Percentiles rank a stretch among this genome's conserved stretches.
These are phyloP conservation scores for Termitomyces sp. DNA, from an alignment of 768 basidiomycete genomes.

Conservation along the genomic window DNA sequence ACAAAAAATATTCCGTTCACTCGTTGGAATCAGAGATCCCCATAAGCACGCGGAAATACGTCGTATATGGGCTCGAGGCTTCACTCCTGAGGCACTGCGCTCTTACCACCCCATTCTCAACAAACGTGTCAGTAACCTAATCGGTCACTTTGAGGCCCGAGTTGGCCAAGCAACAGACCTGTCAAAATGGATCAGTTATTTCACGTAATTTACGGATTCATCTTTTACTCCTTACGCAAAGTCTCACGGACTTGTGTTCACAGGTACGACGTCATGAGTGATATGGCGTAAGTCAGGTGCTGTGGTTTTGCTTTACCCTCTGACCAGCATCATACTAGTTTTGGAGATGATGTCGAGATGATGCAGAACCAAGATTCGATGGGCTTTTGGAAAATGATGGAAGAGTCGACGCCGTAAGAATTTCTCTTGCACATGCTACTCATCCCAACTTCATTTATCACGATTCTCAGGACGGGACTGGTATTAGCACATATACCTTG, in stretches of 20 bases:
- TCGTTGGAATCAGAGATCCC: slow-evolving; percentile 32
- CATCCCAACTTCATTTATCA: not conserved
- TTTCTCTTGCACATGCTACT: not conserved
- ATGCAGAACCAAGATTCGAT: slow-evolving; percentile 15
- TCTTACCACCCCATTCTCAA: slow-evolving; percentile 22
- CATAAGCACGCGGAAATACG: slow-evolving; percentile 35
- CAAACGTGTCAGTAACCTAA: slow-evolving; percentile 25
- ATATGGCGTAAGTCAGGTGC: slow-evolving; percentile 32
- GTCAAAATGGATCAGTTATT: slow-evolving; percentile 35
- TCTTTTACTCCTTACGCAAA: not conserved
- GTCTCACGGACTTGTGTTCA: not conserved
- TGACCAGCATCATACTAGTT: slow-evolving; percentile 18
- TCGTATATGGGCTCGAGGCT: slow-evolving; percentile 38
- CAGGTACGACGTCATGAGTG: slow-evolving; percentile 41
- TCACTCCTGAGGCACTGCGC: slow-evolving; percentile 33
- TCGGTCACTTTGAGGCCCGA: slow-evolving; percentile 17
- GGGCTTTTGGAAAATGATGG: slow-evolving; percentile 16
- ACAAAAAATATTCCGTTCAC: slow-evolving; percentile 14
- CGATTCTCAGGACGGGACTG: slow-evolving; percentile 13
- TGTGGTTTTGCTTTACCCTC: not conserved
- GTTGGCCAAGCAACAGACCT: slow-evolving; percentile 26
- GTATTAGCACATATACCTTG: slow-evolving; percentile 21
- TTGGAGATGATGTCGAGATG: slow-evolving; percentile 25
- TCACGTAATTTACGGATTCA: slow-evolving; percentile 28
- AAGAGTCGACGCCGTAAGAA: slow-evolving; percentile 12